These are phyloP conservation scores for Skeletonema tropicum DNA, from an alignment of 108 stramenopile genomes.

Conservation along the genomic window DNA sequence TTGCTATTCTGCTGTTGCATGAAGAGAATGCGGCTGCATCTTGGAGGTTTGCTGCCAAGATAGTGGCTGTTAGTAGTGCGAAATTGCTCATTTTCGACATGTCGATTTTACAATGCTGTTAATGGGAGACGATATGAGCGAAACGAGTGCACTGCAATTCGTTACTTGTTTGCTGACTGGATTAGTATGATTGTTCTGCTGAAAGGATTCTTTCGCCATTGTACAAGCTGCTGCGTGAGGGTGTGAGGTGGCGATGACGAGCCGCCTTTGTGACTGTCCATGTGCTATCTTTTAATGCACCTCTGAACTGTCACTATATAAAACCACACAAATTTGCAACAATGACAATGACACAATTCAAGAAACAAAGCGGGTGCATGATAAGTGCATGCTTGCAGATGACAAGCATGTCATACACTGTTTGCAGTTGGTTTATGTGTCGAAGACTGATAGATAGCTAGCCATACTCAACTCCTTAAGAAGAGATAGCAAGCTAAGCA, in stretches of 20 bases:
- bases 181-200: too few relatives aligned
- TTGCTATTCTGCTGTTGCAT: neutral
- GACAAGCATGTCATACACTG: too few relatives aligned
- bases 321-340: neutral
- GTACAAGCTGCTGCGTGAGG: neutral
- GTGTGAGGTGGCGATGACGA: neutral
- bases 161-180: neutral
- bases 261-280: neutral
- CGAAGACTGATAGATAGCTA: neutral
- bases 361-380: too few relatives aligned
- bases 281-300: too few relatives aligned
- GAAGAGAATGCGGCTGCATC: neutral
- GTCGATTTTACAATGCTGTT: neutral
- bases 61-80: neutral
- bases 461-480: too few relatives aligned
- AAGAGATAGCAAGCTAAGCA: too few relatives aligned
- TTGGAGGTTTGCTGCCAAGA: neutral
- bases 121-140: too few relatives aligned
- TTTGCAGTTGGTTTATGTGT: too few relatives aligned
- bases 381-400: too few relatives aligned
- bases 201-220: neutral
- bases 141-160: neutral
- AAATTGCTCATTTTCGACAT: neutral
- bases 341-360: neutral
- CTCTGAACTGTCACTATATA: too few relatives aligned